phyloP scores from a whole-genome alignment of 2,329 filamentous ascomycete genomes.

The Aspergillus eucalypticola region DNA sequence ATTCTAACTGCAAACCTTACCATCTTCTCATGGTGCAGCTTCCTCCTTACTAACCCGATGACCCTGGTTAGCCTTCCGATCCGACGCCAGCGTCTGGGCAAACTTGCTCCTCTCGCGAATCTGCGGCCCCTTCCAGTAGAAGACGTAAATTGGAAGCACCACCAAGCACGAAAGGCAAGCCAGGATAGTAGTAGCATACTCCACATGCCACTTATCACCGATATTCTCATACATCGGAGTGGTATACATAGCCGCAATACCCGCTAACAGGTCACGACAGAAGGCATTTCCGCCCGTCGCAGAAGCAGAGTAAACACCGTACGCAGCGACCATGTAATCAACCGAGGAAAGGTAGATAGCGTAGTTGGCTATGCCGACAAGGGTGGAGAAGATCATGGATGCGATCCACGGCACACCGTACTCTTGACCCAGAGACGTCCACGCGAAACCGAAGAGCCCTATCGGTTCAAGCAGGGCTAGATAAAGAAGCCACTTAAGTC shows the following conservation, averaged over 20 bases:
- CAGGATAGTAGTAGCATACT: slow-evolving; percentile 61
- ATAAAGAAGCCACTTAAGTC: slow-evolving; percentile 66
- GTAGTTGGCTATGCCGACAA: slow-evolving; percentile 72
- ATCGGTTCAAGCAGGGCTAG: slow-evolving; percentile 63
- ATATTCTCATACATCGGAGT: slow-evolving; percentile 65
- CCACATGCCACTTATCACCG: slow-evolving; percentile 52
- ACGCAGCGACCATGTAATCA: slow-evolving; percentile 73
- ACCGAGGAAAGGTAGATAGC: slow-evolving; percentile 73
- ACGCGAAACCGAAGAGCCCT: slow-evolving; percentile 68
- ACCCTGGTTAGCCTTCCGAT: slow-evolving; percentile 24
- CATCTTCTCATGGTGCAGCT: background rate
- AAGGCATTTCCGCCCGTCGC: slow-evolving; percentile 75
- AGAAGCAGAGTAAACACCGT: slow-evolving; percentile 70
- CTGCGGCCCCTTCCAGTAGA: slow-evolving; percentile 62
- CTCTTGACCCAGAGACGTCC: slow-evolving; percentile 63
- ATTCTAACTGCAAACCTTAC: too few relatives aligned
- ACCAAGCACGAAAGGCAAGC: slow-evolving; percentile 60
- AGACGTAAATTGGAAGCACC: slow-evolving; percentile 61
- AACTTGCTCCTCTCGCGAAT: slow-evolving; percentile 61
- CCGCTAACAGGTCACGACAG: slow-evolving; percentile 70
- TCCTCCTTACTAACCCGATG: slow-evolving; percentile 28
- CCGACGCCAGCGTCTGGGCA: slow-evolving; percentile 55
- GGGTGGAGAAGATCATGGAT: slow-evolving; percentile 63
- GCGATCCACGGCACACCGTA: slow-evolving; percentile 66
- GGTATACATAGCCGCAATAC: slow-evolving; percentile 67